Base-by-base conservation (phyloP, 306 rosid genomes). In the Vicia sativa region DNA sequence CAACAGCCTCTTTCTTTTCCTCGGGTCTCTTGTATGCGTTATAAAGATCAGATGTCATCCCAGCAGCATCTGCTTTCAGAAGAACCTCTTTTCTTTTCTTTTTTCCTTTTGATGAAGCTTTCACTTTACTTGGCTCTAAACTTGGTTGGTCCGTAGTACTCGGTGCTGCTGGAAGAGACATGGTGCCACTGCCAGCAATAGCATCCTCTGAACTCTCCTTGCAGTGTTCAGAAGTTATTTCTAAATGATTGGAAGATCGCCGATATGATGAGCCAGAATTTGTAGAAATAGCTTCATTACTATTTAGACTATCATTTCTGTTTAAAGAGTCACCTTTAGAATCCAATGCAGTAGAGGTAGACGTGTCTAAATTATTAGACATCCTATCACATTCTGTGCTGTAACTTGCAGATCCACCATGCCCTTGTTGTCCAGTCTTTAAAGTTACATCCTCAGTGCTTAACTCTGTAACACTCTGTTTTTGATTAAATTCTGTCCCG, bases 21-120 rank as follows among this genome's bases (percentile, higher is more conserved):
- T 82, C 96, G 2, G 97, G 92, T 66, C 87, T 78, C 89, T 88
- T 93, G 18, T 90, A 93, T 2, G 99, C 99, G 70, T 77, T 87
- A 76, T 93, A 93, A 60, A 93, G 96, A 82, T 93, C 97, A 77
- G 95, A 79, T 14, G 86, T 83, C 16, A 78, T 53, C 35, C 99
- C 97, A 5, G 95, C 86, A 86, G 99, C 99, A 84, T 93, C 99
- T 49, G 99, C 99, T 86, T 82, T 85, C 52, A 37, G 79, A 80
- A 87, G 92, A 68, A 58, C 4, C 42, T 87, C 95, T 73, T 26
- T 88, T 9, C 1, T 59, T 82, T 87, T 93, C 84, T 85, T 87
- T 76, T 65, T 93, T 18, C 23, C 80, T 43, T 57, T 88, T 5
- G 77, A 0, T 46, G 58, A 0, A 72, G 71, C 44, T 82, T 85